Evolutionary conservation across 345 rosid species (phyloP).

Genomic region (Camelina sativa): DNA sequence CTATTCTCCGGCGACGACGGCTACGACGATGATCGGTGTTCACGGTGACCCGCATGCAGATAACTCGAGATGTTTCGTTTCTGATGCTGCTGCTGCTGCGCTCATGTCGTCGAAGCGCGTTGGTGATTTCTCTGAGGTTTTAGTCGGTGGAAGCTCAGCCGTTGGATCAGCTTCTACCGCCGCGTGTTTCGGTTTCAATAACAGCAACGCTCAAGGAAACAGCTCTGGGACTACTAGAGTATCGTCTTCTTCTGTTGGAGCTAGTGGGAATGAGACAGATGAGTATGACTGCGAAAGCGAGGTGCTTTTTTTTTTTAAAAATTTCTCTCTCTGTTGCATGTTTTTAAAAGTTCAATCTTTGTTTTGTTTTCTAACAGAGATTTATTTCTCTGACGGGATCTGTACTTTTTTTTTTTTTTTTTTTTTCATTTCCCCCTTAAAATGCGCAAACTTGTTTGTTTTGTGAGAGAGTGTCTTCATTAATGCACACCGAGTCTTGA

Average conservation of each 20-base stretch:
- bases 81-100: background rate
- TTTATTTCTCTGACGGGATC: slow-evolving; percentile 33
- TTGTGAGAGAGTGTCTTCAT: background rate
- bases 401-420: slow-evolving; percentile 2
- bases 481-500: background rate
- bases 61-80: slow-evolving; percentile 10
- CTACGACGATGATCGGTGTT: slow-evolving; percentile 2
- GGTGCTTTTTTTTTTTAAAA: slow-evolving; percentile 46
- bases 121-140: slow-evolving; percentile 23
- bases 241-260: slow-evolving; percentile 58
- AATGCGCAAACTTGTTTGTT: background rate
- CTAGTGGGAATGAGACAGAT: slow-evolving; percentile 64
- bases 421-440: background rate
- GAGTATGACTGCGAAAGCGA: slow-evolving; percentile 85
- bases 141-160: slow-evolving; percentile 34
- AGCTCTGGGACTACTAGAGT: slow-evolving; percentile 42
- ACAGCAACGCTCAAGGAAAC: slow-evolving; percentile 41
- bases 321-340: slow-evolving; percentile 15
- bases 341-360: background rate
- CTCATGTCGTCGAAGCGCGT: background rate
- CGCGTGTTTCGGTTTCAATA: slow-evolving; percentile 31
- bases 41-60: slow-evolving; percentile 38
- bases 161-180: slow-evolving; percentile 37
- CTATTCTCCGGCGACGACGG: slow-evolving; percentile 33
- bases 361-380: slow-evolving; percentile 18